Conservation (phyloP, 495 filamentous ascomycete species). For the Terfezia boudieri region DNA sequence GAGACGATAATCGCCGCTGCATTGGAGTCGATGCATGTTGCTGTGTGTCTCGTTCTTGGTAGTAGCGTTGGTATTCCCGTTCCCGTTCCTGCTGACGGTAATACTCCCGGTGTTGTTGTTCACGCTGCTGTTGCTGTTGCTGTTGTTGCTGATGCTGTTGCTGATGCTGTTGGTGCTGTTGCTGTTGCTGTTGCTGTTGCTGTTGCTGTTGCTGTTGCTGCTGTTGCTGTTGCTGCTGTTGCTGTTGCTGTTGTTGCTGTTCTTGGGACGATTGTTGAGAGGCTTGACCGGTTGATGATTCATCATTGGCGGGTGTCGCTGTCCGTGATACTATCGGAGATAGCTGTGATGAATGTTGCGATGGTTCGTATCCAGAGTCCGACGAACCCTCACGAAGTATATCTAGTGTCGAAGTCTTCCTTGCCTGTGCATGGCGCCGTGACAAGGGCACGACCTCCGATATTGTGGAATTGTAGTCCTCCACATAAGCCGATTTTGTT, state of each 20-base stretch:
- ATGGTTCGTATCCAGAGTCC: neutral
- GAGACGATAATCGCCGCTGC: neutral
- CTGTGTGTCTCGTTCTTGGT: neutral
- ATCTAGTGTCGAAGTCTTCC: neutral
- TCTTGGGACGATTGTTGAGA: too few species aligned
- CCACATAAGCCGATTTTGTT: conserved; percentile 7
- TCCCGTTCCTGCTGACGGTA: neutral
- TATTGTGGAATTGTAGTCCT: conserved; percentile 18
- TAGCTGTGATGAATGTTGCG: neutral
- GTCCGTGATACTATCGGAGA: neutral
- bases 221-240: neutral
- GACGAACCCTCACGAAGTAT: neutral
- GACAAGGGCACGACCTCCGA: conserved; percentile 15
- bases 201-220: neutral
- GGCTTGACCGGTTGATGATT: neutral
- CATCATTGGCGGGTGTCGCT: neutral
- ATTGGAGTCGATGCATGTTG: neutral
- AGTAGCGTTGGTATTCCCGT: neutral
- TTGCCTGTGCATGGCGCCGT: conserved; percentile 6
- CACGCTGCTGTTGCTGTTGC: neutral
- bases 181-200: neutral
- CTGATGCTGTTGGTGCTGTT: neutral
- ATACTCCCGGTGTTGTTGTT: neutral
- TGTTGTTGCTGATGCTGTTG: neutral
- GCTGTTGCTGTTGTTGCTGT: neutral